A percentile compares a stretch with the other conserved stretches of the same genome.
phyloP scores from a whole-genome alignment of 169 alveolate genomes.

The Theileria orientalis region DNA sequence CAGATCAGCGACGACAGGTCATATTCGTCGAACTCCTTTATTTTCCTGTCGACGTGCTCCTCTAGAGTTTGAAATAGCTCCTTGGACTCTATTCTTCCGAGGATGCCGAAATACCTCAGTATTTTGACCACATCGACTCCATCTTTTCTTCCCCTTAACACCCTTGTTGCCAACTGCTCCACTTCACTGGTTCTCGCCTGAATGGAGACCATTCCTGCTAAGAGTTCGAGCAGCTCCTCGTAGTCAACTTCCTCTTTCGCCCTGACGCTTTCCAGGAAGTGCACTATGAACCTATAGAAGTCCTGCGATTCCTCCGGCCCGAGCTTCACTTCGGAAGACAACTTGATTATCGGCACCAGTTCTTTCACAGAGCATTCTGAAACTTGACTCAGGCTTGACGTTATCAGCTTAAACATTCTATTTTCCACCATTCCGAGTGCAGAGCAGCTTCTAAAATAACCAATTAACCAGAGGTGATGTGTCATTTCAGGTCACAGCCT shows the following conservation, averaged over 20 bases:
- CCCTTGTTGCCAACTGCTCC: not conserved
- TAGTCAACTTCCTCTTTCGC: not conserved
- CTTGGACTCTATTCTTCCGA: constrained; percentile 26
- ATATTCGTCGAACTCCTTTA: not conserved
- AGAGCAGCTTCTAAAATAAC: constrained; percentile 11
- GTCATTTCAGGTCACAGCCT: too few relatives aligned
- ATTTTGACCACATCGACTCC: constrained; percentile 2
- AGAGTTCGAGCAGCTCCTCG: constrained; percentile 9
- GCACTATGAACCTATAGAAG: not conserved
- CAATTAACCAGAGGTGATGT: too few relatives aligned
- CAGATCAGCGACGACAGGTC: constrained; percentile 18
- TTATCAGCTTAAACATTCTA: constrained; percentile 1
- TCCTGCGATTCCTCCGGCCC: not conserved
- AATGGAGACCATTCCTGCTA: constrained; percentile 10
- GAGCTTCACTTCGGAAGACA: not conserved
- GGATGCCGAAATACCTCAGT: constrained; percentile 10
- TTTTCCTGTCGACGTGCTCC: not conserved
- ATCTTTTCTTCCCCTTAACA: not conserved
- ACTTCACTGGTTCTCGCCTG: constrained; percentile 13
- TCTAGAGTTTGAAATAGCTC: not conserved
- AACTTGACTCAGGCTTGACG: constrained; percentile 1
- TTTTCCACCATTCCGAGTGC: constrained; percentile 29
- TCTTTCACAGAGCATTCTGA: constrained; percentile 19
- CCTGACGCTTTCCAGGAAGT: not conserved
- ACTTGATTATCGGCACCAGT: not conserved